Evolutionary conservation across 2,329 filamentous ascomycete species (phyloP).

Genomic region (Ophiostoma fasciatum): DNA sequence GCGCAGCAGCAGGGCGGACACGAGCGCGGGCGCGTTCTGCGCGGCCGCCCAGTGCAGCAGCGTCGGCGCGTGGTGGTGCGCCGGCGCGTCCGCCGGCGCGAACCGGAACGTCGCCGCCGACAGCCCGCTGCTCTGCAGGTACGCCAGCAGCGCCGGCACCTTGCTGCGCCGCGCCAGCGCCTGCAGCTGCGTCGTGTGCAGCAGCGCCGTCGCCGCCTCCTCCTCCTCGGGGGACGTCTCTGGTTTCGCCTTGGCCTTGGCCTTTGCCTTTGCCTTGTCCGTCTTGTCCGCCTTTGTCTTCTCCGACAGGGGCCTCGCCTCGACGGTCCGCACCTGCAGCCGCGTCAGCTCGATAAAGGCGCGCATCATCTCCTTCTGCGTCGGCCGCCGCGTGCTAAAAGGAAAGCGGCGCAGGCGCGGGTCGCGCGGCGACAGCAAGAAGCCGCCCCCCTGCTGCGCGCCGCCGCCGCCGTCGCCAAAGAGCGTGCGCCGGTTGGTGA

Average conservation of each 20-base stretch:
- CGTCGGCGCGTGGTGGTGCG: constrained; percentile 61
- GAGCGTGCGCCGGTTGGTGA: constrained; percentile 70
- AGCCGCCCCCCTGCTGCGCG: constrained; percentile 72
- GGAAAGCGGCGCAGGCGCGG: constrained; percentile 73
- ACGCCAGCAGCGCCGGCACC: constrained; percentile 71
- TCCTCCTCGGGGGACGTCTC: constrained; percentile 25
- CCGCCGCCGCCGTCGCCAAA: constrained; percentile 89
- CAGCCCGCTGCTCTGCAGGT: constrained; percentile 63
- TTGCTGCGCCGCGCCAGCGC: constrained; percentile 81
- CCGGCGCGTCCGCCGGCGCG: constrained; percentile 43
- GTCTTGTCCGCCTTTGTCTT: constrained; percentile 21
- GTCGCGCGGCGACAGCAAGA: constrained; percentile 69
- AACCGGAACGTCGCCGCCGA: constrained; percentile 55
- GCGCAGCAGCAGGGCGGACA: constrained; percentile 62
- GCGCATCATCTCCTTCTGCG: constrained; percentile 86
- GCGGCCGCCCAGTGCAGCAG: constrained; percentile 75
- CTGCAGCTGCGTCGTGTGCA: constrained; percentile 83
- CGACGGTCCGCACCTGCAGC: constrained; percentile 53
- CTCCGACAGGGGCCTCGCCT: constrained; percentile 20
- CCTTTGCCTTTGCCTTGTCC: constrained; percentile 25
- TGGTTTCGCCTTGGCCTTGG: constrained; percentile 31
- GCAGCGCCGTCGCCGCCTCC: constrained; percentile 64
- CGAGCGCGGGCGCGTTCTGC: constrained; percentile 63
- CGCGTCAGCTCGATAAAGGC: constrained; percentile 88
- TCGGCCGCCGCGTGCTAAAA: constrained; percentile 82